Percentiles rank a stretch among this genome's conserved stretches.
Evolutionary conservation across 208 protist species (phyloP).

Genomic region (Leishmania tarentolae): DNA sequence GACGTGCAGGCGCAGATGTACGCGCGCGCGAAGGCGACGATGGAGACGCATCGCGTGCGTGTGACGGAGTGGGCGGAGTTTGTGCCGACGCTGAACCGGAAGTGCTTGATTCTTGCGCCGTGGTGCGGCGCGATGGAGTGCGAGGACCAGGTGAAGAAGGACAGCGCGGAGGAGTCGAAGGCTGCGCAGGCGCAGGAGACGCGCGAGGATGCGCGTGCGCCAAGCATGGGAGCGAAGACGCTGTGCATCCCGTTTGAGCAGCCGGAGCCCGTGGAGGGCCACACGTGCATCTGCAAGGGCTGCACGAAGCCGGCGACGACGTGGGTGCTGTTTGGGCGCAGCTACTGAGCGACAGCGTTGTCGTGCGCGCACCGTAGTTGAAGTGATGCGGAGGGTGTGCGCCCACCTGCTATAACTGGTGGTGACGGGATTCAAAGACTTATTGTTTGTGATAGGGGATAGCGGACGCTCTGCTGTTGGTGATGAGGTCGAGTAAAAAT

Average conservation of each 20-base stretch:
- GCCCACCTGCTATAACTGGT: not conserved
- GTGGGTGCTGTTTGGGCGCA: slow-evolving; percentile 89
- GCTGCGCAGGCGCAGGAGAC: slow-evolving; percentile 42
- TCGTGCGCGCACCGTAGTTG: not conserved
- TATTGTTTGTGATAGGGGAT: too few species aligned
- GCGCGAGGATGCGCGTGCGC: slow-evolving; percentile 83
- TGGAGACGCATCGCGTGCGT: slow-evolving; percentile 56
- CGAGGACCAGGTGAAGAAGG: slow-evolving; percentile 96
- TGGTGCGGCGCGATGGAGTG: slow-evolving; percentile 92
- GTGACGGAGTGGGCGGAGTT: slow-evolving; percentile 93
- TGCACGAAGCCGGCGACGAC: slow-evolving; percentile 66
- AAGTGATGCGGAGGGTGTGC: too few species aligned
- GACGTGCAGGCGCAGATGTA: slow-evolving; percentile 94
- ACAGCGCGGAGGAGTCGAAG: slow-evolving; percentile 88
- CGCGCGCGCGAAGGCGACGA: slow-evolving; percentile 44
- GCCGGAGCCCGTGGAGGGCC: slow-evolving; percentile 68
- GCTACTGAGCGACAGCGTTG: slow-evolving; percentile 57
- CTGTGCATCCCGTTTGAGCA: slow-evolving; percentile 97
- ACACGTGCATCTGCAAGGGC: slow-evolving; percentile 90
- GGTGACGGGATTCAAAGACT: not conserved
- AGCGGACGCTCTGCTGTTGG: too few species aligned
- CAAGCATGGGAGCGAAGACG: slow-evolving; percentile 96
- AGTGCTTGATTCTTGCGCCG: slow-evolving; percentile 88
- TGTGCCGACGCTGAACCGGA: slow-evolving; percentile 88
- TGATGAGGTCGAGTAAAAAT: too few species aligned